Evolutionary conservation across 2,329 filamentous ascomycete species (phyloP).

Genomic region (Xylariaceae sp.): DNA sequence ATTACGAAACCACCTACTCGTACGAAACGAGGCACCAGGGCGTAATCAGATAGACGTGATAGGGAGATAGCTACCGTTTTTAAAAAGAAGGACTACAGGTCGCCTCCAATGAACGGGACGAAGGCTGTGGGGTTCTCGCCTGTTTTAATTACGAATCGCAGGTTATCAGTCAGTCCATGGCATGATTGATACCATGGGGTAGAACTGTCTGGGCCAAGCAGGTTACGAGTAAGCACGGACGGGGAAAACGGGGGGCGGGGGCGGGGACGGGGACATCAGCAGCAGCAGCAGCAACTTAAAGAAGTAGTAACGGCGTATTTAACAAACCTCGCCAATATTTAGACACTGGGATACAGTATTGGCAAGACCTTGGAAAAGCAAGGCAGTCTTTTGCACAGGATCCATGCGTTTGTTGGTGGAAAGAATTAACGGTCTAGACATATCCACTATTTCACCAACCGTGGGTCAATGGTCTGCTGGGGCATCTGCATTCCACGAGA

Average conservation of each 20-base stretch:
- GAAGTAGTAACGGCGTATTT: not conserved
- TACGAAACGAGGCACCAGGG: too few relatives aligned
- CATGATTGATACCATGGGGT: not conserved
- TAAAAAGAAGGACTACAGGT: too few relatives aligned
- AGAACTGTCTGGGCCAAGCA: not conserved
- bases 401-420: conserved; percentile 24
- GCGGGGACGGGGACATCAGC: not conserved
- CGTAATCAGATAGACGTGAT: too few relatives aligned
- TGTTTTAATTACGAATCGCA: not conserved
- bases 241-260: not conserved
- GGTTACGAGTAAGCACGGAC: not conserved
- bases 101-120: too few relatives aligned
- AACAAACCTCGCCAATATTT: not conserved
- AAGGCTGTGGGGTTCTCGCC: not conserved
- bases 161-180: not conserved
- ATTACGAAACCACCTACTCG: too few relatives aligned
- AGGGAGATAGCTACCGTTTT: too few relatives aligned
- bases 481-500: conserved; percentile 11
- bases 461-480: conserved; percentile 17
- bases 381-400: conserved; percentile 23
- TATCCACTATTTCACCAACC: conserved; percentile 25
- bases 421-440: conserved; percentile 34
- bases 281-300: not conserved
- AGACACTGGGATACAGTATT: not conserved
- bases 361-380: conserved; percentile 10